phyloP scores from a whole-genome alignment of 352 stramenopile species.

The Aphanomyces euteiches region DNA sequence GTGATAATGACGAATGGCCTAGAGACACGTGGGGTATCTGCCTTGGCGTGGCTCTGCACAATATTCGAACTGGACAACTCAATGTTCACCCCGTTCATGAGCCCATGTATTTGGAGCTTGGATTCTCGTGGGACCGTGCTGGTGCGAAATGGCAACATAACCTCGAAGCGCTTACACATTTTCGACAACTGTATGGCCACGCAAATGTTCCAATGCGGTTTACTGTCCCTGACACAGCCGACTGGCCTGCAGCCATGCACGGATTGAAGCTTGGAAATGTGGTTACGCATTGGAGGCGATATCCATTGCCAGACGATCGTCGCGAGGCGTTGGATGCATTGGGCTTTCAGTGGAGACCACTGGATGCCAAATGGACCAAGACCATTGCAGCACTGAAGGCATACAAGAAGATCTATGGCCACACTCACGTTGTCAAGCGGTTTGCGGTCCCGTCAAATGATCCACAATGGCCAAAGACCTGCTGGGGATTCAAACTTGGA shows the following conservation, averaged over 20 bases:
- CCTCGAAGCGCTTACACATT: slow-evolving; percentile 2
- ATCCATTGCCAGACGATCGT: slow-evolving; percentile 14
- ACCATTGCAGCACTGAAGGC: slow-evolving; percentile 7
- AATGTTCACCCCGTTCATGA: slow-evolving; percentile 6
- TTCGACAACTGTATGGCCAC: slow-evolving; percentile 12
- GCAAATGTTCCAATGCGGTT: neutral
- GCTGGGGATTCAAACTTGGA: slow-evolving; percentile 38
- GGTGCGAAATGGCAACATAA: neutral
- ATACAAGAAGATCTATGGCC: slow-evolving; percentile 11
- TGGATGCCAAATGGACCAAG: slow-evolving; percentile 10
- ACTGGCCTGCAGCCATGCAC: slow-evolving; percentile 34
- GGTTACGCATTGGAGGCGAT: slow-evolving; percentile 25
- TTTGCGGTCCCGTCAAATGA: slow-evolving; percentile 13
- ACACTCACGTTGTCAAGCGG: slow-evolving; percentile 2
- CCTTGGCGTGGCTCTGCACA: slow-evolving; percentile 17
- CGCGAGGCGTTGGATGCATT: slow-evolving; percentile 7
- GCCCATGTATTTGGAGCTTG: neutral
- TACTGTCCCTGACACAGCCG: neutral
- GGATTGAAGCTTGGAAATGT: slow-evolving; percentile 28
- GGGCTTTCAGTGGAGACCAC: slow-evolving; percentile 21
- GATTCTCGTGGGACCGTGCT: slow-evolving; percentile 16
- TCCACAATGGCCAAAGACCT: slow-evolving; percentile 28
- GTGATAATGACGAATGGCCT: slow-evolving; percentile 1
- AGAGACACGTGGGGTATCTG: slow-evolving; percentile 9
- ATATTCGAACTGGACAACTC: slow-evolving; percentile 15